phyloP scores from a whole-genome alignment of 2,329 filamentous ascomycete genomes.

The Leptographium lundbergii region DNA sequence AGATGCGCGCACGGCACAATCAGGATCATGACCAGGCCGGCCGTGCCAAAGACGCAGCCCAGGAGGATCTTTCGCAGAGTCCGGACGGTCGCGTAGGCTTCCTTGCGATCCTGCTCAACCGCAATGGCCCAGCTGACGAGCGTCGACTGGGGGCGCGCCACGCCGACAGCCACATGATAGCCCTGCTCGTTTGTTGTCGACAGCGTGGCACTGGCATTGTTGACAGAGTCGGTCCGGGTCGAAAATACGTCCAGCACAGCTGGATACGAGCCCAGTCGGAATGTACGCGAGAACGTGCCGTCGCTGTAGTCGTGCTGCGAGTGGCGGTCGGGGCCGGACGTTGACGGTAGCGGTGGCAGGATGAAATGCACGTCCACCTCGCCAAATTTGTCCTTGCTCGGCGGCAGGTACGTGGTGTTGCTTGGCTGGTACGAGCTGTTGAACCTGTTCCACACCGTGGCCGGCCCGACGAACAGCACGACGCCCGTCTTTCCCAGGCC shows the following conservation, averaged over 20 bases:
- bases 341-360: constrained; percentile 35
- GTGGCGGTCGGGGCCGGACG: constrained; percentile 34
- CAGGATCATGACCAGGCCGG: constrained; percentile 58
- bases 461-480: constrained; percentile 58
- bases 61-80: constrained; percentile 69
- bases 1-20: constrained; percentile 71
- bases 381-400: constrained; percentile 25
- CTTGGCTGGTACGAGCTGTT: constrained; percentile 29
- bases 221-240: constrained; percentile 32
- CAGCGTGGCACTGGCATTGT: constrained; percentile 57
- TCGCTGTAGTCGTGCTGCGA: constrained; percentile 25
- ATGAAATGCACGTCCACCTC: constrained; percentile 42
- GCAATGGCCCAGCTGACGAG: constrained; percentile 74
- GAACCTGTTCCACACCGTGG: constrained; percentile 53
- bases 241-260: constrained; percentile 50
- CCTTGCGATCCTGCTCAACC: constrained; percentile 60
- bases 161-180: constrained; percentile 63
- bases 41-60: constrained; percentile 73
- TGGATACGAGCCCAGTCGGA: constrained; percentile 48
- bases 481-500: constrained; percentile 59
- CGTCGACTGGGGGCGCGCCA: constrained; percentile 52
- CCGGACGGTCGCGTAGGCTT: constrained; percentile 65
- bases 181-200: constrained; percentile 62
- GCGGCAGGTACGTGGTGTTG: constrained; percentile 29
- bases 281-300: constrained; percentile 35